phyloP scores from a whole-genome alignment of 2,329 filamentous ascomycete genomes.

The Arthrobotrys sphaeroides region DNA sequence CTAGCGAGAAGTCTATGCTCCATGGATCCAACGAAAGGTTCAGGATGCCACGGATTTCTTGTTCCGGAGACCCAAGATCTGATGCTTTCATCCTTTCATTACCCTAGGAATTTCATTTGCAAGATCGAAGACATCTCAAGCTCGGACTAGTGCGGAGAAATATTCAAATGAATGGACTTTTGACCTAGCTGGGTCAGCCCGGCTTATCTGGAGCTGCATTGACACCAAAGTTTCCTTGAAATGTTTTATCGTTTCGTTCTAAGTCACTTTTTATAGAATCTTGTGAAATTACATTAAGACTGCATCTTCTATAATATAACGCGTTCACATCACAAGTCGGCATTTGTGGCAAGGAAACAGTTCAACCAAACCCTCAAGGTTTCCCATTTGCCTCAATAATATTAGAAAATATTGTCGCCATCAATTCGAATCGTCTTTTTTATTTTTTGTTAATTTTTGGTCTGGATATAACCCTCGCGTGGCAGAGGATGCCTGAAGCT shows the following conservation, averaged over 20 bases:
- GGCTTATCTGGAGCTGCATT: slow-evolving; percentile 6
- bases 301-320: background rate
- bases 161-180: slow-evolving; percentile 5
- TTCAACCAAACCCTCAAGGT: background rate
- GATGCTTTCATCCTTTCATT: background rate
- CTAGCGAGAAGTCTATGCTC: background rate
- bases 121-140: slow-evolving; percentile 8
- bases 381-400: slow-evolving; percentile 9
- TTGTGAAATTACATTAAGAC: slow-evolving; percentile 30
- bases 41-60: slow-evolving; percentile 1
- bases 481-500: slow-evolving; percentile 15
- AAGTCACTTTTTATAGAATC: slow-evolving; percentile 25
- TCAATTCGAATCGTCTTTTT: background rate
- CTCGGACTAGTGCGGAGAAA: slow-evolving; percentile 13
- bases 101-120: background rate
- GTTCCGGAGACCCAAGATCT: slow-evolving; percentile 28
- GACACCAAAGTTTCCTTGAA: slow-evolving; percentile 1
- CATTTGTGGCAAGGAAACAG: background rate
- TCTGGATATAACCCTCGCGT: background rate
- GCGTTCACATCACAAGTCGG: too few species aligned
- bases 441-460: background rate
- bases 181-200: background rate
- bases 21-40: background rate
- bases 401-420: slow-evolving; percentile 20
- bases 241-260: background rate